phyloP scores from a whole-genome alignment of 371 early-diverging fungal species.

The Syncephalastrum racemosum region DNA sequence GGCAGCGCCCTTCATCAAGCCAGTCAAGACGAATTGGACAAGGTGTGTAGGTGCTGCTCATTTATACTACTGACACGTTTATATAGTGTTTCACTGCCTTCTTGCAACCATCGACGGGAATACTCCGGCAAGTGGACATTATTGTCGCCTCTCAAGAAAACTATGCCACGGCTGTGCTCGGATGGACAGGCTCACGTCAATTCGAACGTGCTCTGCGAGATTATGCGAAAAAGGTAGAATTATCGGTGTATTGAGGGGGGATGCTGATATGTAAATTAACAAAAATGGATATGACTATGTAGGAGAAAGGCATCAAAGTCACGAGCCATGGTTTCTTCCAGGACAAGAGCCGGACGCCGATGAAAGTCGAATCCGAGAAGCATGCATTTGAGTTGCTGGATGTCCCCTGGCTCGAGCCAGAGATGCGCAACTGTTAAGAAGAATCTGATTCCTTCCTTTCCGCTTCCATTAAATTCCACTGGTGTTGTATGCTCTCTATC shows the following conservation, averaged over 20 bases:
- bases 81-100: conserved; percentile 46
- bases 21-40: conserved; percentile 28
- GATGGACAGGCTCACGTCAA: conserved; percentile 54
- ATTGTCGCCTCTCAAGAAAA: conserved; percentile 39
- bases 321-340: conserved; percentile 35
- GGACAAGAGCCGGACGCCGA: conserved; percentile 13
- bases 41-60: conserved; percentile 13
- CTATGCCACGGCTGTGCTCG: conserved; percentile 40
- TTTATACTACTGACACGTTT: neutral
- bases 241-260: neutral
- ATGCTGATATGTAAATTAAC: neutral
- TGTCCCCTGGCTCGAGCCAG: conserved; percentile 44
- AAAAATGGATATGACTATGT: neutral
- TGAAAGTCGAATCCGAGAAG: conserved; percentile 27
- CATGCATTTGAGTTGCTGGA: conserved; percentile 37
- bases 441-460: no score
- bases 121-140: conserved; percentile 50
- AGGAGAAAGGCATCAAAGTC: conserved; percentile 31
- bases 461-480: no score
- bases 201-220: conserved; percentile 39
- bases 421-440: conserved; percentile 42
- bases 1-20: conserved; percentile 5
- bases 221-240: conserved; percentile 32
- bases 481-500: no score
- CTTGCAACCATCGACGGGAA: conserved; percentile 43